phyloP scores from a whole-genome alignment of 2,329 filamentous ascomycete genomes.

The Fusarium sacchari region DNA sequence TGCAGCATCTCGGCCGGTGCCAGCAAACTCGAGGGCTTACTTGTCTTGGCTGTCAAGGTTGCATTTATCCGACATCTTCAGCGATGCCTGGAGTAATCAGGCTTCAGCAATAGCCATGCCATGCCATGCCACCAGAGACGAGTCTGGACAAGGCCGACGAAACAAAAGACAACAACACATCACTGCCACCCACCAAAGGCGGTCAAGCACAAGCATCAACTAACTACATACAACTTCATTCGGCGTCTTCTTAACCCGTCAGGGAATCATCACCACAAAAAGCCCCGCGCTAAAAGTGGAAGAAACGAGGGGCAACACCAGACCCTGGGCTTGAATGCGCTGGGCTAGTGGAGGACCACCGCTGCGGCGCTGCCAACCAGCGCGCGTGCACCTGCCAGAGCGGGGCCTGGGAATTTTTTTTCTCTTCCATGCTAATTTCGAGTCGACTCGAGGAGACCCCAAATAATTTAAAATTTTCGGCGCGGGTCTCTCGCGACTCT shows the following conservation, averaged over 20 bases:
- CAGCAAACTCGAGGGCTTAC: slow-evolving; percentile 8
- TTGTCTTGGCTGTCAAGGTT: slow-evolving; percentile 13
- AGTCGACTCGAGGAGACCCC: slow-evolving; percentile 27
- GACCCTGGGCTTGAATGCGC: slow-evolving; percentile 10
- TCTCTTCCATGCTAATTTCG: slow-evolving; percentile 26
- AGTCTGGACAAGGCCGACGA: neutral
- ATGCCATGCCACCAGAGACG: neutral
- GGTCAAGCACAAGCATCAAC: slow-evolving; percentile 8
- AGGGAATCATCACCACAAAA: slow-evolving; percentile 23
- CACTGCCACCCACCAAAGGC: neutral
- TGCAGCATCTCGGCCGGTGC: slow-evolving; percentile 13
- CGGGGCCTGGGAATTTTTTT: slow-evolving; percentile 38
- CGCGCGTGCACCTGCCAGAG: slow-evolving; percentile 13
- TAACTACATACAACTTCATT: neutral
- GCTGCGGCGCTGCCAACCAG: slow-evolving; percentile 7
- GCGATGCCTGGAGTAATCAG: neutral
- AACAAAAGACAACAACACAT: neutral
- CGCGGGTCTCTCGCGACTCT: slow-evolving; percentile 34
- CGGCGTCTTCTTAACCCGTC: slow-evolving; percentile 13
- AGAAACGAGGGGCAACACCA: slow-evolving; percentile 36
- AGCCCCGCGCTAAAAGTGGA: slow-evolving; percentile 37
- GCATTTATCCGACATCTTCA: slow-evolving; percentile 20
- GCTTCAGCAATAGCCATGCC: neutral
- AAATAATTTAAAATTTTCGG: slow-evolving; percentile 38
- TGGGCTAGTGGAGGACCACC: neutral